Evolutionary conservation across 2,329 filamentous ascomycete species (phyloP).

Genomic region (Emergomyces africanus): DNA sequence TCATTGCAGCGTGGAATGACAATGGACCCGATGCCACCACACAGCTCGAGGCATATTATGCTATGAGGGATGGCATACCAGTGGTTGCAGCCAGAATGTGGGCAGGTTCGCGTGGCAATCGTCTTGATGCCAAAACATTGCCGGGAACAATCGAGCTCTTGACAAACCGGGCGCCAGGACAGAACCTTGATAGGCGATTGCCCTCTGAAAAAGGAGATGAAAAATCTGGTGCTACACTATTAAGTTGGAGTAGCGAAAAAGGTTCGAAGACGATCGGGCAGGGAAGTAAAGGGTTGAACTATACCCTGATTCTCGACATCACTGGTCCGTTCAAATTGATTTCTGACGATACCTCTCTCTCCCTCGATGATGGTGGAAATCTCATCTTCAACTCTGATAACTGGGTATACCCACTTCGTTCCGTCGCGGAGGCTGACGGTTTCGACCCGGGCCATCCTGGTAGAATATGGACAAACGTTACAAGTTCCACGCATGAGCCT

Average conservation of each 20-base stretch:
- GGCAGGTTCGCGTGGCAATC: conserved; percentile 35
- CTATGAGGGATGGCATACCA: conserved; percentile 38
- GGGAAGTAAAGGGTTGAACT: conserved; percentile 43
- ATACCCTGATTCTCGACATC: conserved; percentile 40
- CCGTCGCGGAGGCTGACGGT: conserved; percentile 30
- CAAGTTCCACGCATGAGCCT: conserved; percentile 33
- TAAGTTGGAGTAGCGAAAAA: conserved; percentile 22
- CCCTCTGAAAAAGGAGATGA: conserved; percentile 25
- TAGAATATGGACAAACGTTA: conserved; percentile 40
- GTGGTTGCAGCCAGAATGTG: conserved; percentile 42
- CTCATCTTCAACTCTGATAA: conserved; percentile 35
- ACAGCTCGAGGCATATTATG: conserved; percentile 41
- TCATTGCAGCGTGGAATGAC: conserved; percentile 44
- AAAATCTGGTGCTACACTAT: conserved; percentile 18
- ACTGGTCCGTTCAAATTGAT: conserved; percentile 34
- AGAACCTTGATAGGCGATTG: conserved; percentile 36
- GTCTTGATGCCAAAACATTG: conserved; percentile 29
- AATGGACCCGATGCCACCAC: conserved; percentile 40
- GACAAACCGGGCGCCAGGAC: conserved; percentile 31
- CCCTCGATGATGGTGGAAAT: conserved; percentile 21
- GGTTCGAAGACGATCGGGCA: conserved; percentile 30
- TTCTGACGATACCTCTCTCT: conserved; percentile 32
- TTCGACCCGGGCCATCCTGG: conserved; percentile 37
- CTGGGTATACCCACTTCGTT: conserved; percentile 38
- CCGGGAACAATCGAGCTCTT: conserved; percentile 29